Conservation (phyloP, 805 yeast species). For the Starmerella tilneyi region DNA sequence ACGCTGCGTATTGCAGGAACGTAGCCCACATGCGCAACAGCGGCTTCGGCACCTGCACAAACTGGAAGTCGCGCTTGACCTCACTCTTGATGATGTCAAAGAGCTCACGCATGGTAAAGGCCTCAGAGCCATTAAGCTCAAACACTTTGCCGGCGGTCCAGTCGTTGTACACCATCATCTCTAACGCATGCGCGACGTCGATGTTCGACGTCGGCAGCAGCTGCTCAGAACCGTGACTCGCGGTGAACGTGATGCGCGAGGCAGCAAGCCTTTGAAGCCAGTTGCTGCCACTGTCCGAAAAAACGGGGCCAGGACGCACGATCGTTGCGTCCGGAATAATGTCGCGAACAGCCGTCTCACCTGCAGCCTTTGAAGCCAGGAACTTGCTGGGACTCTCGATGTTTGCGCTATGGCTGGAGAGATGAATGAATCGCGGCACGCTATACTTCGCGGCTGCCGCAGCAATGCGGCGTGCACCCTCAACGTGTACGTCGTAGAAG, state of each 20-base stretch:
- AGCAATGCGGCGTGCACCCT: slow-evolving; percentile 66
- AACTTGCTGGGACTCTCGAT: slow-evolving; percentile 57
- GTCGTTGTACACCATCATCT: slow-evolving; percentile 70
- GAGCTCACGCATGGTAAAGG: slow-evolving; percentile 49
- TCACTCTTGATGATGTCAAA: slow-evolving; percentile 60
- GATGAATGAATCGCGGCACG: slow-evolving; percentile 66
- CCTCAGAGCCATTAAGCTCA: slow-evolving; percentile 67
- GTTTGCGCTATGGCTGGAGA: slow-evolving; percentile 68
- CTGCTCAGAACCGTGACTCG: slow-evolving; percentile 52
- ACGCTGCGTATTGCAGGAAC: slow-evolving; percentile 33
- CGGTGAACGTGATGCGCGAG: slow-evolving; percentile 51
- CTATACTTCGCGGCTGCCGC: slow-evolving; percentile 58
- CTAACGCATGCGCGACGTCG: slow-evolving; percentile 72
- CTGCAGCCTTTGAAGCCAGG: slow-evolving; percentile 68
- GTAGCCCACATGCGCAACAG: slow-evolving; percentile 33
- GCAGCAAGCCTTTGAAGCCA: slow-evolving; percentile 53
- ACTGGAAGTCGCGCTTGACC: slow-evolving; percentile 37
- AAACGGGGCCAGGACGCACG: slow-evolving; percentile 76
- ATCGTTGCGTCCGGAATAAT: slow-evolving; percentile 66
- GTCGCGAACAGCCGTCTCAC: slow-evolving; percentile 60
- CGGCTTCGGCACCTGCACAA: slow-evolving; percentile 35
- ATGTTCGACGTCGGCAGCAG: slow-evolving; percentile 62
- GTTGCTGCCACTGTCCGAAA: slow-evolving; percentile 55
- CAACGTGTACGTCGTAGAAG: slow-evolving; percentile 76
- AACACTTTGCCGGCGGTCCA: slow-evolving; percentile 64